Evolutionary conservation across 805 yeast species (phyloP), one percentile per base, ranked within the genome.

Genomic region (Pichia occidentalis): DNA sequence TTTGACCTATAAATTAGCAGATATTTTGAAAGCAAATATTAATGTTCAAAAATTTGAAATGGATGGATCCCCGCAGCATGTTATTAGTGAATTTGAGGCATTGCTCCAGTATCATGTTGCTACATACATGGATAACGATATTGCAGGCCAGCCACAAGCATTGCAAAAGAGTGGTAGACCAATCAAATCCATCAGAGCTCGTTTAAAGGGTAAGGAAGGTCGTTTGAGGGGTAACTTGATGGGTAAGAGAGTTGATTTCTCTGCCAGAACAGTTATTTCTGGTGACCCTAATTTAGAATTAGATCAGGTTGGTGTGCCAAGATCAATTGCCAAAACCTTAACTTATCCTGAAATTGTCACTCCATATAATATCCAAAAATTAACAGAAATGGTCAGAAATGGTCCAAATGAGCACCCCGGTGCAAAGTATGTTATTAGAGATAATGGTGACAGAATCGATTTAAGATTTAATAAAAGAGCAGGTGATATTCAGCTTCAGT

Each of bases 361-460:
- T 3, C 98, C 97, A 6, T 92, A 86, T 64, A 92, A 92, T 59
- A 92, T 92, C 50, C 96, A 92, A 60, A 77, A 85, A 49, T 70
- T 92, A 52, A 90, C 97, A 2, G 95, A 86, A 61, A 72, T 79
- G 51, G 98, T 92, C 17, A 82, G 96, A 49, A 92, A 92, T 62
- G 99, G 99, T 45, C 98, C 98, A 21, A 92, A 90, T 59, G 97
- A 92, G 62, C 98, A 92, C 56, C 99, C 99, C 2, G 99, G 99
- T 73, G 98, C 98, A 14, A 90, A 90, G 57, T 92, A 92, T 59
- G 96, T 92, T 34, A 90, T 92, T 45, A 82, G 99, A 68, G 98
- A 92, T 56, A 86, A 94, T 34, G 99, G 99, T 59, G 98, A 94
- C 59, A 88, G 99, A 71, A 90, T 92, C 55, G 99, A 92, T 61